Base-by-base conservation (phyloP, 2,329 filamentous ascomycete genomes). In the Bipolaris sorokiniana region DNA sequence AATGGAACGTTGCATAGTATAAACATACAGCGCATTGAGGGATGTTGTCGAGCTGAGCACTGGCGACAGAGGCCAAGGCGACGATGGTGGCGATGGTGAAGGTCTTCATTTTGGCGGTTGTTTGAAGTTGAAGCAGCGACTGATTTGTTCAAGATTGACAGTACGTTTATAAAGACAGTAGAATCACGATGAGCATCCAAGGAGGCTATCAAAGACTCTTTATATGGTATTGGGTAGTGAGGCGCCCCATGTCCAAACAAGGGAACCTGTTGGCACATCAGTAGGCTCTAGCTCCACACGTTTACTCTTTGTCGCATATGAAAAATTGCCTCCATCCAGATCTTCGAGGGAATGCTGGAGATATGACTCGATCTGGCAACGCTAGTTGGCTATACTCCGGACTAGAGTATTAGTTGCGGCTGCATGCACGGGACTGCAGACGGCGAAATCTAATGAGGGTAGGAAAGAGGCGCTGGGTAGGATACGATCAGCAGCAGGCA, bases 11-110 rank as follows among this genome's bases (percentile, higher is more conserved):
- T 13, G 13, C 5, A 16, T 1, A 26, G 9, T 22, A 15, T 20
- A 20, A 13, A 70, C 79, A 48, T 78, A 83, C 81, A 50, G 81
- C 78, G 74, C 81, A 83, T 10, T 48, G 40, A 5, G 81, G 81
- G 42, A 83, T 73, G 61, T 80, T 63, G 41, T 74, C 71, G 31
- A 81, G 68, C 74, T 83, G 81, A 55, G 80, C 79, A 55, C 73
- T 70, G 70, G 75, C 80, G 60, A 82, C 72, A 54, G 76, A 69
- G 70, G 79, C 78, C 66, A 78, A 68, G 63, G 78, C 74, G 56
- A 82, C 62, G 54, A 77, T 65, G 67, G 78, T 61, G 46, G 73
- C 71, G 53, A 70, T 62, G 62, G 66, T 62, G 64, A 74, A 74
- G 67, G 69, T 69, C 74, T 76, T 77, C 75, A 77, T 77, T 37